These are phyloP conservation scores for Fusarium sp. DNA, from an alignment of 2,329 filamentous ascomycete genomes.

Conservation along the genomic window DNA sequence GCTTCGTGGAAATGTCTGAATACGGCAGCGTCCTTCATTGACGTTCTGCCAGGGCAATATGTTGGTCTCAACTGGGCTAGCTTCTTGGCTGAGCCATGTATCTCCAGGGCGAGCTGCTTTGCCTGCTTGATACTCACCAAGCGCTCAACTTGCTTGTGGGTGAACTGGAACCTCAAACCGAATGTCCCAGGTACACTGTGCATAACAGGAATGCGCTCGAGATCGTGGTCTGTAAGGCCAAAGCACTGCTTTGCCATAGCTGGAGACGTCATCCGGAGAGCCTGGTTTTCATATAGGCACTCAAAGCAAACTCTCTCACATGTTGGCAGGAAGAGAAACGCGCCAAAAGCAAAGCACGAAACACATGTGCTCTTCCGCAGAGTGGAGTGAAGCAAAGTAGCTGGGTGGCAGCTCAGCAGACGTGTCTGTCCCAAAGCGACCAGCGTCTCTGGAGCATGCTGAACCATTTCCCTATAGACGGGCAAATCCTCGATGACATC, in stretches of 20 bases:
- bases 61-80: constrained; percentile 29
- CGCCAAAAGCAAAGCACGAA: constrained; percentile 49
- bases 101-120: constrained; percentile 46
- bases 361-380: constrained; percentile 47
- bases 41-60: constrained; percentile 20
- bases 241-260: constrained; percentile 44
- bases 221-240: constrained; percentile 39
- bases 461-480: constrained; percentile 58
- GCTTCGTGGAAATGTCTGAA: constrained; percentile 41
- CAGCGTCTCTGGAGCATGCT: constrained; percentile 54
- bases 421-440: constrained; percentile 44
- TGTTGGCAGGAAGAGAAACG: constrained; percentile 51
- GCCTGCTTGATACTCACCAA: constrained; percentile 50
- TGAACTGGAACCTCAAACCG: constrained; percentile 33
- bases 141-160: constrained; percentile 29
- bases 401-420: constrained; percentile 43
- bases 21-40: constrained; percentile 35
- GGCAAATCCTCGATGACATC: constrained; percentile 48
- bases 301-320: constrained; percentile 51
- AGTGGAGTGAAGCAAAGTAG: constrained; percentile 36
- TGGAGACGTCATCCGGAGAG: constrained; percentile 46
- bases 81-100: constrained; percentile 44
- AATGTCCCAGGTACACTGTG: constrained; percentile 46
- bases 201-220: constrained; percentile 41
- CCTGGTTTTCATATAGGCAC: constrained; percentile 48